These are phyloP conservation scores for Benincasa hispida DNA, from an alignment of 306 rosid genomes.

Conservation along the genomic window DNA sequence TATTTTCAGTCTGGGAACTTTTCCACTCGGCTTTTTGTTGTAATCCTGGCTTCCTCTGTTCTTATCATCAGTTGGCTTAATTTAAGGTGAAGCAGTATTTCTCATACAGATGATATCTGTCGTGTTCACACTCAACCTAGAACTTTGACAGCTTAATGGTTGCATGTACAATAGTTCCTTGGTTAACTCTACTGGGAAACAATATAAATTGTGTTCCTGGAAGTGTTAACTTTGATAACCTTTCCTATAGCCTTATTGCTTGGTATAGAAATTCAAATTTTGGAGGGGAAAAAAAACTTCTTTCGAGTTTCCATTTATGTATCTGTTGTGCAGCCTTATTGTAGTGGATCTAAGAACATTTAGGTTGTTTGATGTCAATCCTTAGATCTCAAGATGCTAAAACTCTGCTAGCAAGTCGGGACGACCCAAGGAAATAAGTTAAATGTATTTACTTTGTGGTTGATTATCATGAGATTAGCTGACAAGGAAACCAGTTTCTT, in stretches of 20 bases:
- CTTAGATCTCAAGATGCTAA: too few relatives aligned
- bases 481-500: too few relatives aligned
- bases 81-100: slow-evolving; percentile 20
- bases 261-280: background rate
- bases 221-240: background rate
- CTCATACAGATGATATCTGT: background rate
- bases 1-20: slow-evolving; percentile 55
- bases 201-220: background rate
- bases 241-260: too few relatives aligned
- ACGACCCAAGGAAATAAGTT: too few relatives aligned
- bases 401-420: too few relatives aligned
- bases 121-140: background rate
- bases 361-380: too few relatives aligned
- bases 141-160: background rate
- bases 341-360: too few relatives aligned
- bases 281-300: background rate
- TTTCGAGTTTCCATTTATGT: background rate
- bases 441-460: too few relatives aligned
- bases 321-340: too few relatives aligned
- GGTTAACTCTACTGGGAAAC: background rate
- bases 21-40: slow-evolving; percentile 38
- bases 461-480: too few relatives aligned
- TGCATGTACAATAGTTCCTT: background rate
- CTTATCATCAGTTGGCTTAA: slow-evolving; percentile 85
- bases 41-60: slow-evolving; percentile 61